These are phyloP conservation scores for Linum tenue DNA, from an alignment of 345 rosid genomes.

Conservation along the genomic window DNA sequence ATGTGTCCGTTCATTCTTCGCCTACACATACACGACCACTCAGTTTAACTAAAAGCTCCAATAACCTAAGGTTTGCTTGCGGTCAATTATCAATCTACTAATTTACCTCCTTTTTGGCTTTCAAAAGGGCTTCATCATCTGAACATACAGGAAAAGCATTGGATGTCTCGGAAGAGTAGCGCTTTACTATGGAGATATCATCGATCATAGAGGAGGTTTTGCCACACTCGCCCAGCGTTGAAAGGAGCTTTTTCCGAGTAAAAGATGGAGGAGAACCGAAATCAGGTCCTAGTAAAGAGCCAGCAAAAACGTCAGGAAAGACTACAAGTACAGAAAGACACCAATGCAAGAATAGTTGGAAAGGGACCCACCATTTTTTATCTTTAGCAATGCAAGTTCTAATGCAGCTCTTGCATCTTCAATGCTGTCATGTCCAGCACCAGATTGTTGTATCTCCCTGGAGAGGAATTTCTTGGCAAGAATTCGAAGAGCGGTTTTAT, in stretches of 20 bases:
- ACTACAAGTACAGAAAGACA: constrained; percentile 1
- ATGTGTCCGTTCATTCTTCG: constrained; percentile 50
- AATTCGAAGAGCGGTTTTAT: constrained; percentile 73
- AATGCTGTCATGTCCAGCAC: constrained; percentile 70
- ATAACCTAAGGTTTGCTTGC: neutral
- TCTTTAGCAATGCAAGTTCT: constrained; percentile 81
- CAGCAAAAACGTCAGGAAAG: constrained; percentile 12
- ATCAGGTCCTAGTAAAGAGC: constrained; percentile 62
- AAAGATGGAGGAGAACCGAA: constrained; percentile 70
- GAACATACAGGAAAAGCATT: constrained; percentile 72
- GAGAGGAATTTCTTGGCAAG: constrained; percentile 75
- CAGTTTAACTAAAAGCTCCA: neutral
- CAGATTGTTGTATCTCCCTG: constrained; percentile 72
- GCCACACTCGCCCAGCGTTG: constrained; percentile 54
- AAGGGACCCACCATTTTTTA: constrained; percentile 52
- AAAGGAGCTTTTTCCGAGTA: constrained; percentile 55
- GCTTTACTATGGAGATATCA: constrained; percentile 52
- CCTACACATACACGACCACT: constrained; percentile 33
- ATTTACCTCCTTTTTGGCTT: constrained; percentile 71
- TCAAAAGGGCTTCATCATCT: constrained; percentile 71
- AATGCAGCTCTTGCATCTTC: constrained; percentile 93
- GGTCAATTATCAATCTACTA: neutral
- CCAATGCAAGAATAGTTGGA: neutral
- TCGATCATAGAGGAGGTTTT: constrained; percentile 73
- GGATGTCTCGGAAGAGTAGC: constrained; percentile 63